A percentile compares a stretch with the other conserved stretches of the same genome.
These are phyloP conservation scores for Fusarium devonianum DNA, from an alignment of 2,329 filamentous ascomycete species.

Conservation along the genomic window DNA sequence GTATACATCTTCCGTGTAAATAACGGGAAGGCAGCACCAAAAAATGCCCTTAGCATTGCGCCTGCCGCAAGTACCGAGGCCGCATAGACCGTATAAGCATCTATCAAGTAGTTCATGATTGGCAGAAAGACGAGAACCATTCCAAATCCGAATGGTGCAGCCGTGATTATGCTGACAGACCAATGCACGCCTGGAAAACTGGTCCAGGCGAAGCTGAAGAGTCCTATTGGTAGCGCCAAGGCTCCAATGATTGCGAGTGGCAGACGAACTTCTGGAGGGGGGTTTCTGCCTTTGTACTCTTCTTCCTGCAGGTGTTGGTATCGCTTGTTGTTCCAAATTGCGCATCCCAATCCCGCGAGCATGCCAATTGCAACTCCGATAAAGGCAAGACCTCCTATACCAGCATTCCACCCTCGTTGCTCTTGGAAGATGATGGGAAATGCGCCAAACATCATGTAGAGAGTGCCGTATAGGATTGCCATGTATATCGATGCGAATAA, in stretches of 20 bases:
- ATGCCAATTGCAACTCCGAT: slow-evolving; percentile 72
- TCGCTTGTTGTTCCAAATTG: slow-evolving; percentile 60
- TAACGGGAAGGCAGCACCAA: slow-evolving; percentile 37
- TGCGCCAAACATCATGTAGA: slow-evolving; percentile 63
- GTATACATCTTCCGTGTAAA: slow-evolving; percentile 41
- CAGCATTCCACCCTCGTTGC: slow-evolving; percentile 61
- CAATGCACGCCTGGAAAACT: slow-evolving; percentile 58
- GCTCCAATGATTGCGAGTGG: slow-evolving; percentile 67
- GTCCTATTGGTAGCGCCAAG: slow-evolving; percentile 63
- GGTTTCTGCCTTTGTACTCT: slow-evolving; percentile 59
- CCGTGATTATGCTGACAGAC: slow-evolving; percentile 57
- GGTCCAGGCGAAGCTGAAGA: slow-evolving; percentile 73
- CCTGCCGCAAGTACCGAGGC: slow-evolving; percentile 74
- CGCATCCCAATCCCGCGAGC: slow-evolving; percentile 60
- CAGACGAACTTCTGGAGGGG: slow-evolving; percentile 69
- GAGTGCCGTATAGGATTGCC: slow-evolving; percentile 62
- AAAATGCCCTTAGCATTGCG: slow-evolving; percentile 28
- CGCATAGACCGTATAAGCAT: slow-evolving; percentile 77
- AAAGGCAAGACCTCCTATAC: slow-evolving; percentile 67
- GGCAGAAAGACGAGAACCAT: slow-evolving; percentile 70
- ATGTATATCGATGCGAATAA: slow-evolving; percentile 69
- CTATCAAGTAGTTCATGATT: slow-evolving; percentile 72
- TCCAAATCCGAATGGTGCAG: slow-evolving; percentile 61
- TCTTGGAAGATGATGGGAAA: slow-evolving; percentile 69
- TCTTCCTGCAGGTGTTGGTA: slow-evolving; percentile 54